Conservation (phyloP, 2,329 filamentous ascomycete genomes). For the Ophiostoma ulmi region DNA sequence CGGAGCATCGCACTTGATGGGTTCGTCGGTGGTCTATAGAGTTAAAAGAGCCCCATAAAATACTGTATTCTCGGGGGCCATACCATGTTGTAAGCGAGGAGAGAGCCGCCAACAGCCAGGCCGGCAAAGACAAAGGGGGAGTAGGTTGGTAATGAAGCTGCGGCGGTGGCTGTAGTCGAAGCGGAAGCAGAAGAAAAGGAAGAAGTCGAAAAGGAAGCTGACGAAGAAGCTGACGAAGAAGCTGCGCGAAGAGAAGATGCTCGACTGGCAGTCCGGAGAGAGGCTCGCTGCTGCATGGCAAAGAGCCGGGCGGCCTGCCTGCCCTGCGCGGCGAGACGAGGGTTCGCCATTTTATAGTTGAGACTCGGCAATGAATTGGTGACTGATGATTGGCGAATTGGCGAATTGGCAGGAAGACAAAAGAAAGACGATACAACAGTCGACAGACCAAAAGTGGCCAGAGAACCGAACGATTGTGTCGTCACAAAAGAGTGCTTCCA, state of each 20-base stretch:
- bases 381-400: slow-evolving; percentile 14
- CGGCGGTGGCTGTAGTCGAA: slow-evolving; percentile 14
- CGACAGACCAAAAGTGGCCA: slow-evolving; percentile 22
- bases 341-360: slow-evolving; percentile 16
- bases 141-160: slow-evolving; percentile 7
- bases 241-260: not conserved
- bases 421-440: not conserved
- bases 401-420: not conserved
- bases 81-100: slow-evolving; percentile 56
- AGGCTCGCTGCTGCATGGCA: slow-evolving; percentile 3
- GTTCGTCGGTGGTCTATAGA: slow-evolving; percentile 40
- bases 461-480: slow-evolving; percentile 28
- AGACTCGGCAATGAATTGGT: not conserved
- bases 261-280: not conserved
- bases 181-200: not conserved
- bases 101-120: slow-evolving; percentile 37
- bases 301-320: slow-evolving; percentile 21
- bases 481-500: slow-evolving; percentile 24
- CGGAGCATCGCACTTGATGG: slow-evolving; percentile 53
- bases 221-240: not conserved
- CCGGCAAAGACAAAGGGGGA: slow-evolving; percentile 14
- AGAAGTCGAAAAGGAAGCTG: not conserved
- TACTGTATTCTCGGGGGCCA: slow-evolving; percentile 21
- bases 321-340: slow-evolving; percentile 29
- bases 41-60: not conserved